Conservation (phyloP, 768 basidiomycete genomes). For the Leccinellum albellum region DNA sequence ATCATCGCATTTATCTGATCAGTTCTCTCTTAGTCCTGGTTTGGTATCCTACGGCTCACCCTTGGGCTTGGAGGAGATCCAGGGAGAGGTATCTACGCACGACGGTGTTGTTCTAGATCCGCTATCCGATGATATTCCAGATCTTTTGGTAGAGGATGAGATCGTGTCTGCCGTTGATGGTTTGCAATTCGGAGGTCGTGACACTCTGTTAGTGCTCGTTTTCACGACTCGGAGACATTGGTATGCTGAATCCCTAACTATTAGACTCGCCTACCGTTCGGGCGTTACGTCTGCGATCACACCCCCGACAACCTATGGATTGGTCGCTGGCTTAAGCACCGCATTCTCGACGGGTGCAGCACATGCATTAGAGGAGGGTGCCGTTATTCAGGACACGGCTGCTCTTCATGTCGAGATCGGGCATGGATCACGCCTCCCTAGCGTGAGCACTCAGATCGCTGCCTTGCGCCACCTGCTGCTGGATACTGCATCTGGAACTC, state of each 20-base stretch:
- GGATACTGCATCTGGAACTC: slow-evolving; percentile 14
- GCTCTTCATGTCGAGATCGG: slow-evolving; percentile 61
- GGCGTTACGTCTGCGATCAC: slow-evolving; percentile 64
- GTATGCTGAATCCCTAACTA: slow-evolving; percentile 2
- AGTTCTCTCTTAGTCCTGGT: slow-evolving; percentile 38
- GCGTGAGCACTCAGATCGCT: slow-evolving; percentile 81
- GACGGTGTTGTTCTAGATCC: slow-evolving; percentile 56
- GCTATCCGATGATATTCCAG: slow-evolving; percentile 31
- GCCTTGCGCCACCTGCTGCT: slow-evolving; percentile 64
- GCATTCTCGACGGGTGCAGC: slow-evolving; percentile 54
- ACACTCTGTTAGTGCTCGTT: slow-evolving; percentile 42
- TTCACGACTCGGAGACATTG: background rate
- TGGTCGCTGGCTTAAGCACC: slow-evolving; percentile 56
- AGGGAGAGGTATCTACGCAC: slow-evolving; percentile 48
- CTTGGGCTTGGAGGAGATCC: slow-evolving; percentile 56
- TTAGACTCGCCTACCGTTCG: slow-evolving; percentile 63
- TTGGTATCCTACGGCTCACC: slow-evolving; percentile 40
- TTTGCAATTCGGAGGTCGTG: slow-evolving; percentile 59
- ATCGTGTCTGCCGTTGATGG: slow-evolving; percentile 70
- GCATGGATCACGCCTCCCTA: slow-evolving; percentile 36
- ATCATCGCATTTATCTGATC: background rate
- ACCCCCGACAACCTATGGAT: slow-evolving; percentile 47
- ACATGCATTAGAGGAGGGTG: slow-evolving; percentile 53
- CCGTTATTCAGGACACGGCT: slow-evolving; percentile 55
- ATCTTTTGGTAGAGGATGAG: slow-evolving; percentile 33